phyloP scores from a whole-genome alignment of 1,139 yeast genomes.

The Yamadazyma atmosphaerica region DNA sequence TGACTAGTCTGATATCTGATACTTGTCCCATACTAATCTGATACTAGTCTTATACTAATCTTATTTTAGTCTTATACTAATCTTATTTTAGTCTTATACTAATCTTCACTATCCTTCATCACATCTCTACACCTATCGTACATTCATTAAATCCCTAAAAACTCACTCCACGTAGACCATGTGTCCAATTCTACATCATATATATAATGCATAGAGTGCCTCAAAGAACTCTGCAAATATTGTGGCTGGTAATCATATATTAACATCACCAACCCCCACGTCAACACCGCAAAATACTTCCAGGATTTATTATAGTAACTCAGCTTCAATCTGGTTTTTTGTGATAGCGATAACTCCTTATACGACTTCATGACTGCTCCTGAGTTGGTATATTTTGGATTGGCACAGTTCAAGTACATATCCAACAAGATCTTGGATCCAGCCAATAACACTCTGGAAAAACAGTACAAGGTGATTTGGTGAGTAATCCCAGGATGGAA shows the following conservation, averaged over 20 bases:
- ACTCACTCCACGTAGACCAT: constrained; percentile 46
- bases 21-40: no score
- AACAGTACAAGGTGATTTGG: constrained; percentile 63
- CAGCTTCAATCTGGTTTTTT: constrained; percentile 34
- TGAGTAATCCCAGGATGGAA: constrained; percentile 54
- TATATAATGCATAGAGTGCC: constrained; percentile 71
- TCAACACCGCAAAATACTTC: constrained; percentile 65
- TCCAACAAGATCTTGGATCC: constrained; percentile 48
- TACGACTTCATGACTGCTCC: constrained; percentile 14
- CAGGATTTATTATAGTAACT: constrained; percentile 50
- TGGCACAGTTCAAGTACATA: constrained; percentile 34
- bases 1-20: no score
- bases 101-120: no score
- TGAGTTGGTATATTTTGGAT: constrained; percentile 32
- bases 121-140: no score
- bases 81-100: no score
- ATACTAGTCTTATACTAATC: no score
- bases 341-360: constrained; percentile 30
- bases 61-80: no score
- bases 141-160: constrained; percentile 31
- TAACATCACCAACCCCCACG: constrained; percentile 79
- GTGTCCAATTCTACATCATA: constrained; percentile 55
- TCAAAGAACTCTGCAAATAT: constrained; percentile 64
- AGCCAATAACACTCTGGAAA: constrained; percentile 58
- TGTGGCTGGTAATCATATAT: constrained; percentile 65